Conservation (phyloP, 768 basidiomycete genomes). For the Ephemerocybe angulata region DNA sequence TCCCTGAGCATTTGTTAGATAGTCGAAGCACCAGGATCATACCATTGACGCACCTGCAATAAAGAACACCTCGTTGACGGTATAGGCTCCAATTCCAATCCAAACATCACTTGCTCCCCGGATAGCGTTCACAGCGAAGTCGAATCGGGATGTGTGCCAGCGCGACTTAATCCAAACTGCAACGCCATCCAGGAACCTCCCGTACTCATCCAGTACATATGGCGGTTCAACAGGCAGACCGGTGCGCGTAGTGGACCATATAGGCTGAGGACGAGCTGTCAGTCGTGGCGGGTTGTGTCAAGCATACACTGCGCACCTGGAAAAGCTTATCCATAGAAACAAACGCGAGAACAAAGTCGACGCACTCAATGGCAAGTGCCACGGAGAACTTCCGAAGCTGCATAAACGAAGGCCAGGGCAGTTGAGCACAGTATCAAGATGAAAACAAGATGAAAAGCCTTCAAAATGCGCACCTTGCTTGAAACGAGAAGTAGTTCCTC, state of each 20-base stretch:
- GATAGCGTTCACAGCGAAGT: not conserved
- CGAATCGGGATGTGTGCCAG: not conserved
- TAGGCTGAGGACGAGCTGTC: not conserved
- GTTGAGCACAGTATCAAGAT: not conserved
- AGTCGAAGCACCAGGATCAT: not conserved
- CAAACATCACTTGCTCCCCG: not conserved
- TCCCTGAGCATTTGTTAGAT: not conserved
- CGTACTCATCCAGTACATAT: not conserved
- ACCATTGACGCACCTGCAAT: not conserved
- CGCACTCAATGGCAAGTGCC: constrained; percentile 10
- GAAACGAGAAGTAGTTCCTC: not conserved
- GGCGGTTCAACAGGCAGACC: not conserved
- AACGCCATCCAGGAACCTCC: not conserved
- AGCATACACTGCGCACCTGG: constrained; percentile 2
- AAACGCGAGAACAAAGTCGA: constrained; percentile 12
- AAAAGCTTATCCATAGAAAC: constrained; percentile 9
- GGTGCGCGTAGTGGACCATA: not conserved
- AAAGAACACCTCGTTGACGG: not conserved
- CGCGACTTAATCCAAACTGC: not conserved
- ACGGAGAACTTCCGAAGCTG: constrained; percentile 9
- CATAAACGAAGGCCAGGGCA: too few species aligned
- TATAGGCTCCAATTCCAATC: not conserved
- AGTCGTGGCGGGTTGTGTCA: not conserved
- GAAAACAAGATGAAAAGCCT: not conserved
- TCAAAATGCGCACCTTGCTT: not conserved